Conservation (phyloP, 2,329 filamentous ascomycete species). For the Piedraia hortae region DNA sequence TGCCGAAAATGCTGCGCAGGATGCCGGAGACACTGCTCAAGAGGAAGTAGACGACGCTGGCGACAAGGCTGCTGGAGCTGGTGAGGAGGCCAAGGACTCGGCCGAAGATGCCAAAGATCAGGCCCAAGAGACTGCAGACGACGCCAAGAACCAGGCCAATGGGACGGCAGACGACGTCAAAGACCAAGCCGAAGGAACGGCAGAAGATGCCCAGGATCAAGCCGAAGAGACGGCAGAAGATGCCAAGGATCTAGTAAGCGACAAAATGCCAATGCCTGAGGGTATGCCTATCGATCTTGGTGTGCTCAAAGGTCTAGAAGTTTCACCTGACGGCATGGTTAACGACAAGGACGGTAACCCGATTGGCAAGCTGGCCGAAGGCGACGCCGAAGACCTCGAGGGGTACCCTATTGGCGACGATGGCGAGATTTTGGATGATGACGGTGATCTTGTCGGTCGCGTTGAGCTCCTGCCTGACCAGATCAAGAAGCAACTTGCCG, state of each 20-base stretch:
- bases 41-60: constrained; percentile 5
- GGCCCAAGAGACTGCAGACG: no score
- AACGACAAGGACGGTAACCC: constrained; percentile 23
- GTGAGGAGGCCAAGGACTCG: no score
- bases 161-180: constrained; percentile 10
- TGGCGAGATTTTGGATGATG: constrained; percentile 27
- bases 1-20: constrained; percentile 7
- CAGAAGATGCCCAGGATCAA: constrained; percentile 7
- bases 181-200: no score
- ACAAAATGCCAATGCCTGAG: constrained; percentile 13
- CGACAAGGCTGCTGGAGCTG: constrained; percentile 6
- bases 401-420: constrained; percentile 26
- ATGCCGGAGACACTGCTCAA: constrained; percentile 7
- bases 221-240: constrained; percentile 7
- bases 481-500: constrained; percentile 16
- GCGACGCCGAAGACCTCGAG: constrained; percentile 24
- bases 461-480: constrained; percentile 22
- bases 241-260: constrained; percentile 4
- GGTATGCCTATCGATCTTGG: constrained; percentile 17
- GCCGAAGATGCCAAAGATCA: no score
- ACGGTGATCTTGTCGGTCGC: constrained; percentile 26
- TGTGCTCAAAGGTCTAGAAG: constrained; percentile 23
- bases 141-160: constrained; percentile 9
- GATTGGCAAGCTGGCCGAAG: constrained; percentile 23
- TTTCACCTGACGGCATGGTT: constrained; percentile 27